phyloP scores from a whole-genome alignment of 257 asterid species.

The Marsdenia floribunda region DNA sequence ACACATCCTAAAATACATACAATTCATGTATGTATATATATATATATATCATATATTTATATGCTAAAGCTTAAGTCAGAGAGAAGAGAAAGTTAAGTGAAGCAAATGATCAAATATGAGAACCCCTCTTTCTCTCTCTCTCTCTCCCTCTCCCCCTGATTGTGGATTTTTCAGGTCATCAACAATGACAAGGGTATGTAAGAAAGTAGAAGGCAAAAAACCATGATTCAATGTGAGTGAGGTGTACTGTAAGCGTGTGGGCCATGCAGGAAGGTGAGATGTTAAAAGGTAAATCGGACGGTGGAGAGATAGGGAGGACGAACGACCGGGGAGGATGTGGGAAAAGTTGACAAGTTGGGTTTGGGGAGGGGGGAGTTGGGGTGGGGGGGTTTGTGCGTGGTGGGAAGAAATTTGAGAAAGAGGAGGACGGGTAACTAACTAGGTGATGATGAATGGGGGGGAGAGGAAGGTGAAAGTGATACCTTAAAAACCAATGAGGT shows the following conservation, averaged over 20 bases:
- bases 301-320: slow-evolving; percentile 5
- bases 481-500: slow-evolving; percentile 36
- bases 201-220: slow-evolving; percentile 7
- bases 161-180: slow-evolving; percentile 15
- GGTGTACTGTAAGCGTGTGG: slow-evolving; percentile 19
- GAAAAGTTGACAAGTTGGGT: background rate
- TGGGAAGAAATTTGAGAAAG: too few relatives aligned
- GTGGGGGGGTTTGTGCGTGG: background rate
- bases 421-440: too few relatives aligned
- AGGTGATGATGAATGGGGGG: background rate
- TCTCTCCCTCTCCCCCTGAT: slow-evolving; percentile 2
- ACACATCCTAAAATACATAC: slow-evolving; percentile 16
- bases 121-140: background rate
- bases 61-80: slow-evolving; percentile 3
- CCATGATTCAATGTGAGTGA: slow-evolving; percentile 17
- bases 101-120: slow-evolving; percentile 4
- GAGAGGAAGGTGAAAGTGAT: slow-evolving; percentile 15
- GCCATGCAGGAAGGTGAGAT: background rate
- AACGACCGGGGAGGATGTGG: background rate
- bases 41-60: background rate
- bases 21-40: slow-evolving; percentile 6
- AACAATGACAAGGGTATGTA: slow-evolving; percentile 15
- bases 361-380: background rate
- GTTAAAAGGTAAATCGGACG: background rate
- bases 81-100: slow-evolving; percentile 6